phyloP scores from a whole-genome alignment of 805 yeast species.

The Nakazawaea wickerhamii region DNA sequence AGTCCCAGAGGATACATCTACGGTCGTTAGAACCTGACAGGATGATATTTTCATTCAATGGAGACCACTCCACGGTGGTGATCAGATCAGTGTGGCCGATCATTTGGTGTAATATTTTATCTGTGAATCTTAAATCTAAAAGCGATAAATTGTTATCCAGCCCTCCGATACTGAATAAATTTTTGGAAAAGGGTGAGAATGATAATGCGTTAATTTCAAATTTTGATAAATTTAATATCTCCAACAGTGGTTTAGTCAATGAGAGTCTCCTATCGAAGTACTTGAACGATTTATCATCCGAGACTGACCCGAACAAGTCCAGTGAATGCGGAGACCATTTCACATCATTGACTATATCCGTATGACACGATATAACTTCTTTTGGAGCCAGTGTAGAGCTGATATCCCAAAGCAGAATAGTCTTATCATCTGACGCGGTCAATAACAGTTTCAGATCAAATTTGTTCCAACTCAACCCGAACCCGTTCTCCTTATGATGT shows the following conservation, averaged over 20 bases:
- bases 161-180: constrained; percentile 65
- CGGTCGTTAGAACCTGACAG: constrained; percentile 78
- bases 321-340: constrained; percentile 59
- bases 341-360: constrained; percentile 67
- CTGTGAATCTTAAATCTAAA: constrained; percentile 49
- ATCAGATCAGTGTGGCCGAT: constrained; percentile 75
- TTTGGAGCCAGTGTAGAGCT: constrained; percentile 20
- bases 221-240: constrained; percentile 21
- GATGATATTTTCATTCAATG: constrained; percentile 67
- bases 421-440: constrained; percentile 62
- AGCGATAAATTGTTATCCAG: constrained; percentile 60
- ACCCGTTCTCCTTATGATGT: constrained; percentile 65
- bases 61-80: constrained; percentile 72
- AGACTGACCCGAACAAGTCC: constrained; percentile 60
- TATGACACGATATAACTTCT: constrained; percentile 33
- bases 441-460: constrained; percentile 42
- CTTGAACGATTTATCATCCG: constrained; percentile 58
- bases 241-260: constrained; percentile 19
- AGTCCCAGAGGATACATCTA: constrained; percentile 77
- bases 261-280: constrained; percentile 48
- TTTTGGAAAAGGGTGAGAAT: constrained; percentile 55
- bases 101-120: constrained; percentile 57
- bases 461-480: constrained; percentile 67
- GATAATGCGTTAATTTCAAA: constrained; percentile 56
- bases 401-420: constrained; percentile 59